phyloP scores from a whole-genome alignment of 305 asterid genomes.

The Fraxinus ornus region DNA sequence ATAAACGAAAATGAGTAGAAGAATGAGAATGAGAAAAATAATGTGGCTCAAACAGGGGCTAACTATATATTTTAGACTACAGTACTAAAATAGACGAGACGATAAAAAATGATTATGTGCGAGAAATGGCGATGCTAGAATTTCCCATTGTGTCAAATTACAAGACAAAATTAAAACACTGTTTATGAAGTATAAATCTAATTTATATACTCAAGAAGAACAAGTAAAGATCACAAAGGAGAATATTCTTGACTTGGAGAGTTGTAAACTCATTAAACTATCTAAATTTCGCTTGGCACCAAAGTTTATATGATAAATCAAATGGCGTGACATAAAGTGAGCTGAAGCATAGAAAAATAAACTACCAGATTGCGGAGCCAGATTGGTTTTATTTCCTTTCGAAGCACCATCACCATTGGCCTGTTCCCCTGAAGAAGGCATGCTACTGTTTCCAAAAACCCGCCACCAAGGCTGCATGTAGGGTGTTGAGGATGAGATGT shows the following conservation, averaged over 20 bases:
- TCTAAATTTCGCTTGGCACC: background rate
- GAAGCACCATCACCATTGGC: conserved; percentile 35
- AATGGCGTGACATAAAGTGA: background rate
- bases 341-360: conserved; percentile 16
- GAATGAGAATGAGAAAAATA: too few species aligned
- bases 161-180: background rate
- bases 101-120: background rate
- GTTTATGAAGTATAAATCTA: background rate
- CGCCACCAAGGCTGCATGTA: conserved; percentile 73
- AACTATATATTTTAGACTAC: background rate
- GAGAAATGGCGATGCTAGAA: background rate
- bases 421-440: conserved; percentile 46
- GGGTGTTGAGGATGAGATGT: conserved; percentile 38
- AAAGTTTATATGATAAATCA: background rate
- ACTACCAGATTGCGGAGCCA: conserved; percentile 43
- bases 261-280: background rate
- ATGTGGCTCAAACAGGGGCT: too few species aligned
- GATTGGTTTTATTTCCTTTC: conserved; percentile 33
- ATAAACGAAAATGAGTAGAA: background rate
- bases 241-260: background rate
- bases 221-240: background rate
- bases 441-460: conserved; percentile 46
- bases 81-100: background rate
- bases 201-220: background rate
- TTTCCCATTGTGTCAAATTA: background rate